Base-by-base conservation (phyloP, 2,329 filamentous ascomycete species). In the Trichoderma aggressivum region DNA sequence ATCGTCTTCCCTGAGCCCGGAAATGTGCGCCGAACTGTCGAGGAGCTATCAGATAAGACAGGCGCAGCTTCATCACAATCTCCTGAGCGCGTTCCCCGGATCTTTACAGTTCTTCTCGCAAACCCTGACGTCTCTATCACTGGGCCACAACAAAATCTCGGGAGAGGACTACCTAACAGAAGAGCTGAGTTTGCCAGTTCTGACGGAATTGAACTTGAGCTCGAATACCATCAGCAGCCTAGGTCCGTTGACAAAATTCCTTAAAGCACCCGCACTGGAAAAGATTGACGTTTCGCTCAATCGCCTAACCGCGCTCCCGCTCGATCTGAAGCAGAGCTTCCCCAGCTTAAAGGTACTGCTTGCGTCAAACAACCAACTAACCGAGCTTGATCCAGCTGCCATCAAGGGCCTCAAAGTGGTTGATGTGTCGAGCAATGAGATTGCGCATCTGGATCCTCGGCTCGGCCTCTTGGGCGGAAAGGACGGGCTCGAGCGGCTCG, bases 211-310 rank as follows among this genome's bases (percentile, higher is more conserved):
- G 50, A 94, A 92, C 75, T 81, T 98, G 26, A 85, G 89, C 56
- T 88, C 88, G 28, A 95, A 96, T 78, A 90, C 90, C 59, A 88
- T 98, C 72, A 90, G 88, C 0, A 89, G 89, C 3, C 82, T 98
- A 11, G 85, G 87, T 1, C 88, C 91, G 0, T 82, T 98, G 18
- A 86, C 89, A 3, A 81, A 84, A 6, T 84, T 89, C 74, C 86
- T 98, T 6, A 85, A 87, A n/a, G 94, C 94, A 0, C 94, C 94
- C 0, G 84, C 82, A 7, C 86, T 98, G 7, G 88, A 91, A 68
- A 92, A 91, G 75, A 85, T 98, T 1, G 93, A 98, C 77, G 85
- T 97, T 8, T 94, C 92, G 28, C 88, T 91, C 74, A 98, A 98
- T 79, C 90, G 92, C n/a, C 82, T 98, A 34, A 87, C 89, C 1